These are phyloP conservation scores for Amanita brunnescens DNA, from an alignment of 768 basidiomycete genomes.

Conservation along the genomic window DNA sequence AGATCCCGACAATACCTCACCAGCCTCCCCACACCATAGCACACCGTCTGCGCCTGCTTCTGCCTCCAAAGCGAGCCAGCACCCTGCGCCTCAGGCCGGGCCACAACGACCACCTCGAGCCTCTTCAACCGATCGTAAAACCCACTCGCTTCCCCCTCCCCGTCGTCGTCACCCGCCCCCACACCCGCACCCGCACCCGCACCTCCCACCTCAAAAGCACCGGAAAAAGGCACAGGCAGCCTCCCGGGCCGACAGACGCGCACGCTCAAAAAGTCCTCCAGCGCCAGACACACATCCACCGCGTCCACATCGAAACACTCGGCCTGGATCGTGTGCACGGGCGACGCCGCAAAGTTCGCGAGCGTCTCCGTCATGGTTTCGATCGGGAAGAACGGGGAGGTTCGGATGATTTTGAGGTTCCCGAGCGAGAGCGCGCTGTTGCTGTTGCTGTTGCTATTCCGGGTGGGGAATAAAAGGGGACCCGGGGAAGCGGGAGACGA, in stretches of 20 bases:
- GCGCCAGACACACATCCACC: conserved; percentile 47
- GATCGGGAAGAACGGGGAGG: conserved; percentile 53
- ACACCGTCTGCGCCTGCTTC: conserved; percentile 27
- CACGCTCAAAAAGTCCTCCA: conserved; percentile 47
- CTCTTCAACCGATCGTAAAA: conserved; percentile 27
- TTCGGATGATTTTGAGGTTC: conserved; percentile 46
- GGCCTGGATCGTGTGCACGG: conserved; percentile 48
- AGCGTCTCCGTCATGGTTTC: conserved; percentile 53
- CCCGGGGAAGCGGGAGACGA: not conserved
- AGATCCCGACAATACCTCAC: conserved; percentile 45
- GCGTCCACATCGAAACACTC: conserved; percentile 58
- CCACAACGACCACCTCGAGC: not conserved
- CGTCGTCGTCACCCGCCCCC: not conserved
- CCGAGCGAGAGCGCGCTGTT: conserved; percentile 36
- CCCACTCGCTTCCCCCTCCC: conserved; percentile 32
- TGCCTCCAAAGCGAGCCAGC: not conserved
- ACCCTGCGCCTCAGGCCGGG: not conserved
- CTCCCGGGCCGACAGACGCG: conserved; percentile 21
- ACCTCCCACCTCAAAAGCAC: too few relatives aligned
- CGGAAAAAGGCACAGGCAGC: not conserved
- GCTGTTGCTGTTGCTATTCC: conserved; percentile 11
- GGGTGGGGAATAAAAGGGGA: not conserved
- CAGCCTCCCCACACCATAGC: conserved; percentile 33
- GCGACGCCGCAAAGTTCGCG: conserved; percentile 47
- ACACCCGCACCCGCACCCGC: too few relatives aligned